Conservation (phyloP, 495 filamentous ascomycete genomes). For the Lophium mytilinum region DNA sequence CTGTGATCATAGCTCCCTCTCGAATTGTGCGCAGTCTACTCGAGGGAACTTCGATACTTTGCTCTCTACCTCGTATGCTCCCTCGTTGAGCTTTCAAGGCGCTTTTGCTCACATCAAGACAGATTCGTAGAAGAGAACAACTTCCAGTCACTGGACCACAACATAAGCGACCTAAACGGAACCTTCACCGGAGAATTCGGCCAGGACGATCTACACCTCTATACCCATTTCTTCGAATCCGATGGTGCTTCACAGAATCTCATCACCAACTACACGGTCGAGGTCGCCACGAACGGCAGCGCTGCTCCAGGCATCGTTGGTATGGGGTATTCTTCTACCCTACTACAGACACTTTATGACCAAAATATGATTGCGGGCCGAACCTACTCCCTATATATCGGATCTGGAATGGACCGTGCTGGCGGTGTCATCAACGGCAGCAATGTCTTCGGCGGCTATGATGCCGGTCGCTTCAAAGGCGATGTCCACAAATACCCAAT, state of each 20-base stretch:
- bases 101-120: neutral
- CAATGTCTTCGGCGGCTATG: constrained; percentile 29
- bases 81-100: neutral
- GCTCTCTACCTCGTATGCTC: constrained; percentile 20
- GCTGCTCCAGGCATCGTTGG: constrained; percentile 23
- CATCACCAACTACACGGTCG: constrained; percentile 21
- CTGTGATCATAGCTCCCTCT: constrained; percentile 25
- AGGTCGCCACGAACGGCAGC: constrained; percentile 17
- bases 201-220: constrained; percentile 25
- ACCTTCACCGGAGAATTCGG: constrained; percentile 15
- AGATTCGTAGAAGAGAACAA: constrained; percentile 14
- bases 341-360: constrained; percentile 21
- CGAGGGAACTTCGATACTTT: constrained; percentile 21
- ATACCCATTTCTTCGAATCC: constrained; percentile 32
- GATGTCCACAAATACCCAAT: constrained; percentile 21
- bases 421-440: constrained; percentile 26
- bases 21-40: constrained; percentile 19
- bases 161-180: constrained; percentile 3
- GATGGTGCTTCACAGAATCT: constrained; percentile 23
- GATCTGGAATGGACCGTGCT: constrained; percentile 21
- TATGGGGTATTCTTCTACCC: constrained; percentile 24
- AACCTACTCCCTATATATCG: constrained; percentile 31
- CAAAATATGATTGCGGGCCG: constrained; percentile 23
- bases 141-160: constrained; percentile 17
- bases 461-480: constrained; percentile 28